phyloP scores from a whole-genome alignment of 139 green algal genomes.

The Coelastrella sp. region DNA sequence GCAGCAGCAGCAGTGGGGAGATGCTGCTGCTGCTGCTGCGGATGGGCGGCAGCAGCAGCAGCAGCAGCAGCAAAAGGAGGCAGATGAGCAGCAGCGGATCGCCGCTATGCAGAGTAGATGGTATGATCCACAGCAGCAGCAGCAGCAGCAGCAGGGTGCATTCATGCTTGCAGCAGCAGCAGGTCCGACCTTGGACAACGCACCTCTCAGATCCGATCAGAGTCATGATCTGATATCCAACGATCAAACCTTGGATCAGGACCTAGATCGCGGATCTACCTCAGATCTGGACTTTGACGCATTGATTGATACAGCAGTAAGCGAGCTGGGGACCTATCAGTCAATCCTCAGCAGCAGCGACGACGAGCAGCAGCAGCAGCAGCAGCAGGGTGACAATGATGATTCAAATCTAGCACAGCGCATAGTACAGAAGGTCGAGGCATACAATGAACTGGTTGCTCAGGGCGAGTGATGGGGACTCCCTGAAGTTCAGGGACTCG shows the following conservation, averaged over 20 bases:
- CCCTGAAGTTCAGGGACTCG: too few relatives aligned
- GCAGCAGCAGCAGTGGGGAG: slow-evolving; percentile 34
- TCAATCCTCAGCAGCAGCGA: not conserved
- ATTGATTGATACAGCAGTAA: not conserved
- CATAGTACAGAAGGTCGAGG: not conserved
- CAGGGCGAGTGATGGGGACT: too few relatives aligned
- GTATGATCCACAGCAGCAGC: not conserved
- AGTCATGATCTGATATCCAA: not conserved
- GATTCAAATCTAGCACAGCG: not conserved
- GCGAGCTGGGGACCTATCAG: not conserved
- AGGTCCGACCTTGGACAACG: not conserved
- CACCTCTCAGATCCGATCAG: not conserved
- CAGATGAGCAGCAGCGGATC: not conserved
- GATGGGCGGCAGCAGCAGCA: not conserved
- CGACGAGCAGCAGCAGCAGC: not conserved
- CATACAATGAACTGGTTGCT: not conserved
- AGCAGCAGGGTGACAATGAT: not conserved
- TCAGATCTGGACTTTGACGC: not conserved
- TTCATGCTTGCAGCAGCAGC: not conserved
- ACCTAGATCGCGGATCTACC: not conserved
- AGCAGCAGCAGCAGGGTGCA: not conserved
- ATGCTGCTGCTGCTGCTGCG: too few relatives aligned
- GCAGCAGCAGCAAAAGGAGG: too few relatives aligned
- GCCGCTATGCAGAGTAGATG: not conserved
- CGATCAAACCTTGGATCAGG: too few relatives aligned